phyloP scores from a whole-genome alignment of 2,329 filamentous ascomycete species.

The Ophiostoma sp. region DNA sequence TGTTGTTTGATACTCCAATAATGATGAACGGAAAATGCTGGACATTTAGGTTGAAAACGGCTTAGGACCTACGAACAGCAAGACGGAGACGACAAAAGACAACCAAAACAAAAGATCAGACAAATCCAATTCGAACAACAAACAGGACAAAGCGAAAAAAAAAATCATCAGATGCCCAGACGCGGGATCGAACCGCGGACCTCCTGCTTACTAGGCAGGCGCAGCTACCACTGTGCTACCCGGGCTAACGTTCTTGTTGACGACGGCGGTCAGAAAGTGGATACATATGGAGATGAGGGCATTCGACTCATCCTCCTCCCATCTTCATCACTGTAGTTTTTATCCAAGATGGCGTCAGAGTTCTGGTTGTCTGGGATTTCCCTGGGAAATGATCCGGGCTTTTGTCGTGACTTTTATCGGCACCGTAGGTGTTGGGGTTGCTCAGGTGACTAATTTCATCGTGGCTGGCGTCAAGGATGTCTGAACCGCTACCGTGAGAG shows the following conservation, averaged over 20 bases:
- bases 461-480: too few species aligned
- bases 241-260: not conserved
- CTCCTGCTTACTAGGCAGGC: slow-evolving; percentile 16
- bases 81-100: not conserved
- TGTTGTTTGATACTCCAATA: too few species aligned
- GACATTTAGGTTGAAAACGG: too few species aligned
- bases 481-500: too few species aligned
- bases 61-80: too few species aligned
- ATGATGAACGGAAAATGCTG: too few species aligned
- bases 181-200: slow-evolving; percentile 15
- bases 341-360: not conserved
- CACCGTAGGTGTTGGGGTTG: not conserved
- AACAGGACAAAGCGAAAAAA: not conserved
- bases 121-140: not conserved
- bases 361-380: not conserved
- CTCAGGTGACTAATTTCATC: too few species aligned
- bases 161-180: not conserved
- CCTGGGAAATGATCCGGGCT: not conserved
- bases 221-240: slow-evolving; percentile 16
- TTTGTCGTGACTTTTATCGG: not conserved
- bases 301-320: not conserved
- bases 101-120: not conserved
- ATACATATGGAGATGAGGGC: not conserved
- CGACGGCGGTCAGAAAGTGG: not conserved
- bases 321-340: not conserved